A percentile compares a stretch with the other conserved stretches of the same genome.
Evolutionary conservation across 768 basidiomycete genomes (phyloP).

Genomic region (Russula compacta): DNA sequence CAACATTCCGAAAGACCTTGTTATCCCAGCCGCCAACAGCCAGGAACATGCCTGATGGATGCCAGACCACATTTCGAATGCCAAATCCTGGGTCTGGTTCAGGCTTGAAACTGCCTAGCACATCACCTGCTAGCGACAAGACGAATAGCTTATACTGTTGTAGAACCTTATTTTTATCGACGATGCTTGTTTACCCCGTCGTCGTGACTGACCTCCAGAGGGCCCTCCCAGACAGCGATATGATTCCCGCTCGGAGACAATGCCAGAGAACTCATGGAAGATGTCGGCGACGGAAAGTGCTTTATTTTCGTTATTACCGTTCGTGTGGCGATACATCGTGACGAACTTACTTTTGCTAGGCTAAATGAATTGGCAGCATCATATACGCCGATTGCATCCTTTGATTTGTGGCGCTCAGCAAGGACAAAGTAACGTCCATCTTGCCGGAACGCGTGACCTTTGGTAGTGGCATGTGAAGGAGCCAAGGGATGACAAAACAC

Average conservation of each 20-base stretch:
- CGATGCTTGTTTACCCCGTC: background rate
- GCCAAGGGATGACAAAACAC: background rate
- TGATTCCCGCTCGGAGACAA: slow-evolving; percentile 71
- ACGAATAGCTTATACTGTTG: slow-evolving; percentile 68
- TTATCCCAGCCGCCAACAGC: slow-evolving; percentile 86
- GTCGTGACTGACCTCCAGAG: slow-evolving; percentile 53
- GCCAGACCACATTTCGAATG: slow-evolving; percentile 72
- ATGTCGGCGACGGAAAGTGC: slow-evolving; percentile 80
- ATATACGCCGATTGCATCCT: slow-evolving; percentile 80
- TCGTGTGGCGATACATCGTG: background rate
- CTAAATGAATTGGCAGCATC: slow-evolving; percentile 63
- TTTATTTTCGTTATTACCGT: slow-evolving; percentile 26
- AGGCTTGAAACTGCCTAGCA: slow-evolving; percentile 59
- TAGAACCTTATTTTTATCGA: background rate
- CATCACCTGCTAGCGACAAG: slow-evolving; percentile 54
- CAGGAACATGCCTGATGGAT: slow-evolving; percentile 75
- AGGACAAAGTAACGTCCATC: slow-evolving; percentile 81
- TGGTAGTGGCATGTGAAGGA: background rate
- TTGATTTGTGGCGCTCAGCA: slow-evolving; percentile 84
- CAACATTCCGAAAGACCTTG: slow-evolving; percentile 39
- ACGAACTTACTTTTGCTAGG: slow-evolving; percentile 52
- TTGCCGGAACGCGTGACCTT: slow-evolving; percentile 69
- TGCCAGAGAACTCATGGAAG: slow-evolving; percentile 57
- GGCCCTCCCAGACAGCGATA: slow-evolving; percentile 76
- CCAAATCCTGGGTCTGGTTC: slow-evolving; percentile 77